Evolutionary conservation across 2,329 filamentous ascomycete species (phyloP).

Genomic region (Alternaria brassicae): DNA sequence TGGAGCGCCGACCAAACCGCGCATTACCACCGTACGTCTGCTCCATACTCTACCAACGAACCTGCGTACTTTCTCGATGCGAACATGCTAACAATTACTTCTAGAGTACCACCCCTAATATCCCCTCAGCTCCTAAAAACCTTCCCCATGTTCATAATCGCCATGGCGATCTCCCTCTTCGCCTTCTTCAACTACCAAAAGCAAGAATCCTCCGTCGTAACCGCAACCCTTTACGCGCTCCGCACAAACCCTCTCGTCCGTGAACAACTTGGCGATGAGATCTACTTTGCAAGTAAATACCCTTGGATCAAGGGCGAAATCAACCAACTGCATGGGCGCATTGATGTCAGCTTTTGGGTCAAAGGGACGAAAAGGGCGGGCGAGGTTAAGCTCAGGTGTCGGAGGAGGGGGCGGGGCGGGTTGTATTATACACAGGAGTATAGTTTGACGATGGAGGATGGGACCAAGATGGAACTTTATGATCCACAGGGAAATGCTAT

Average conservation of each 20-base stretch:
- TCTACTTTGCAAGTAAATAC: constrained; percentile 58
- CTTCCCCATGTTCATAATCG: constrained; percentile 78
- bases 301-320: constrained; percentile 69
- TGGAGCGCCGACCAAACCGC: constrained; percentile 44
- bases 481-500: constrained; percentile 61
- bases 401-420: constrained; percentile 70
- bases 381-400: constrained; percentile 81
- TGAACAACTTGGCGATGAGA: constrained; percentile 76
- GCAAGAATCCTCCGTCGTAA: constrained; percentile 79
- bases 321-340: constrained; percentile 90
- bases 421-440: constrained; percentile 90
- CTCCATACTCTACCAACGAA: background rate
- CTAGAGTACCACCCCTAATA: constrained; percentile 46
- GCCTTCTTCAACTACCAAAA: constrained; percentile 99
- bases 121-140: constrained; percentile 59
- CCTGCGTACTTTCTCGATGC: background rate
- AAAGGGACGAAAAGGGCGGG: constrained; percentile 76
- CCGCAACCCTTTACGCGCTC: constrained; percentile 87
- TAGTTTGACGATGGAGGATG: constrained; percentile 76
- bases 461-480: constrained; percentile 76
- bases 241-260: constrained; percentile 79
- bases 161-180: constrained; percentile 74
- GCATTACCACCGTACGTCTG: constrained; percentile 44
- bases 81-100: background rate
- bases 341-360: constrained; percentile 86